Evolutionary conservation across 2,329 filamentous ascomycete genomes (phyloP), one percentile per base, ranked within the genome.

Genomic region (Pochonia chlamydosporia): DNA sequence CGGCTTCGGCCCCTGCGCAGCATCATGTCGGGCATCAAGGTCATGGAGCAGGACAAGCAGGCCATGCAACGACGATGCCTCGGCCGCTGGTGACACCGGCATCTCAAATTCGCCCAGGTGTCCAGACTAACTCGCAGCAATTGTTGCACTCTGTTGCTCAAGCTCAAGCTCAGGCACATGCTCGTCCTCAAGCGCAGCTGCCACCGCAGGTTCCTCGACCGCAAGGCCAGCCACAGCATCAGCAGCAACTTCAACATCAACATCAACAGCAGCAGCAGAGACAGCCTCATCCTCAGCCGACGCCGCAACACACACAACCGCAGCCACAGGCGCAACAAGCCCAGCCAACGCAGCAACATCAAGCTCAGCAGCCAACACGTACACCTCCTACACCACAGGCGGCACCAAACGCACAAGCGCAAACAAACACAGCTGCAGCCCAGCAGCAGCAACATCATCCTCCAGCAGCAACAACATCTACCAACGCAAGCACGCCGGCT

Each of bases 111-210:
- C 52, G 54, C 28, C 49, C 58, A 41, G 57, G 47, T 8, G 49
- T 56, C 39, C 56, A 61, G 51, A 47, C 62, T 16, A 57, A 58
- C 30, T 56, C 61, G 31, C 64, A 66, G 20, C 63, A 65, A 39
- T 50, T 56, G 23, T 49, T 61, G 24, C 61, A 64, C 31, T 56
- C 61, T 11, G 55, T 59, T 21, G 41, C 48, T 14, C 48, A 50
- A 40, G 48, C 18, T 13, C 35, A 20, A 42, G 45, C 60, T 30
- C 56, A 60, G 45, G 50, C 58, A 26, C 56, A 57, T 37, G 56
- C 59, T 44, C 42, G 57, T 42, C 53, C 59, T 42, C 54, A 59
- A 39, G 50, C 59, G 40, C 60, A 66, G 43, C 47, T 62, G 43
- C 56, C 62, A 40, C 60, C 58, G 21, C 59, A 48, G n/a, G 42